Conservation (phyloP, 2,329 filamentous ascomycete species). For the Arachnomyces sp. region DNA sequence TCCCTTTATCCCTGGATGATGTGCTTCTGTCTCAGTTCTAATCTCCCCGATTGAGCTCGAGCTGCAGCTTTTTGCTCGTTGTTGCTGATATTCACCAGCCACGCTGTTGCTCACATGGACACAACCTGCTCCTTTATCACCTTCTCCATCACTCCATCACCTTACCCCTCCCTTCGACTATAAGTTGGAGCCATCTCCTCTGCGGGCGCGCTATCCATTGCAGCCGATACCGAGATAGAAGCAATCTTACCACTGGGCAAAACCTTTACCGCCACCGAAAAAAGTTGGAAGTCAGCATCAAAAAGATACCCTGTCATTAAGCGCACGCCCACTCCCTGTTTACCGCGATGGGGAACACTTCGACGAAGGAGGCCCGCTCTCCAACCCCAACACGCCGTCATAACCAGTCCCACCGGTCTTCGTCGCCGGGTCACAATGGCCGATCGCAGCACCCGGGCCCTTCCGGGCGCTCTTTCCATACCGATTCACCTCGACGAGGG, state of each 20-base stretch:
- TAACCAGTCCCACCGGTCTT: slow-evolving; percentile 20
- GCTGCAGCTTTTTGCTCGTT: slow-evolving; percentile 3
- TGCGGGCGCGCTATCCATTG: too few relatives aligned
- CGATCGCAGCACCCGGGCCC: slow-evolving; percentile 10
- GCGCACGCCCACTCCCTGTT: background rate
- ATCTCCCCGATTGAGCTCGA: slow-evolving; percentile 11
- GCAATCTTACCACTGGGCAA: too few relatives aligned
- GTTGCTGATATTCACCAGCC: slow-evolving; percentile 13
- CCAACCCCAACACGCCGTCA: slow-evolving; percentile 20
- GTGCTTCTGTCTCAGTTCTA: slow-evolving; percentile 8
- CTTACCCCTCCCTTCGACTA: slow-evolving; percentile 10
- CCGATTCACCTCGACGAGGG: slow-evolving; percentile 34
- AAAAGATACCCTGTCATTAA: background rate
- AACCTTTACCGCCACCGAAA: too few relatives aligned
- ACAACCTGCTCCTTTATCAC: slow-evolving; percentile 16
- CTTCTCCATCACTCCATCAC: slow-evolving; percentile 3
- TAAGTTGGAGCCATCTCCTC: slow-evolving; percentile 5
- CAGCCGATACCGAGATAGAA: too few relatives aligned
- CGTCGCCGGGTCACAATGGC: slow-evolving; percentile 21
- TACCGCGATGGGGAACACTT: slow-evolving; percentile 37
- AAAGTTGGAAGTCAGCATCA: too few relatives aligned
- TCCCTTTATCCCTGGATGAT: too few relatives aligned
- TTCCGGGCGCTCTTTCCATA: too few relatives aligned
- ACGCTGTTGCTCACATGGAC: slow-evolving; percentile 23
- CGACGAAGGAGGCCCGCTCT: slow-evolving; percentile 38